Percentiles rank a stretch among this genome's conserved stretches.
phyloP scores from a whole-genome alignment of 805 yeast species.

The Wickerhamiella sorbophila region DNA sequence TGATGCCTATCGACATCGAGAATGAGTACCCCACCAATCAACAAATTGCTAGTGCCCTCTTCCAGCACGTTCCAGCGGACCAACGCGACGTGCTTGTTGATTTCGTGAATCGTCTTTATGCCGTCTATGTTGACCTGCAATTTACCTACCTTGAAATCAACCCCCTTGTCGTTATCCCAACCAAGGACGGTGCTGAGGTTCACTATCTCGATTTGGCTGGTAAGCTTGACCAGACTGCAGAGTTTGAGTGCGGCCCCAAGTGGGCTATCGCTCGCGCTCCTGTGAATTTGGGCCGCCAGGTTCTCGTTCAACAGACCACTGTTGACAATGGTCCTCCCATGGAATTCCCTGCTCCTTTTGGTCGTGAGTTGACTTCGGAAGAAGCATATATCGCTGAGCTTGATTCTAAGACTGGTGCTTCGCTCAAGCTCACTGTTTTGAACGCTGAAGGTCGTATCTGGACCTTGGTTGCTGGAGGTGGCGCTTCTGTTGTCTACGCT shows the following conservation, averaged over 20 bases:
- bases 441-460: conserved; percentile 33
- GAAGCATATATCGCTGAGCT: conserved; percentile 36
- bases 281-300: conserved; percentile 26
- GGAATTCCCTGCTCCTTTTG: conserved; percentile 37
- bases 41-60: conserved; percentile 23
- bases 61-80: conserved; percentile 27
- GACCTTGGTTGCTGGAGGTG: conserved; percentile 37
- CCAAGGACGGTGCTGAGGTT: conserved; percentile 27
- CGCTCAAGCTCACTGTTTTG: conserved; percentile 31
- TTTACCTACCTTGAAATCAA: conserved; percentile 35
- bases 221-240: conserved; percentile 35
- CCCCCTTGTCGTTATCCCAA: conserved; percentile 33
- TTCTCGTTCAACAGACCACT: conserved; percentile 18
- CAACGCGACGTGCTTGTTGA: conserved; percentile 31
- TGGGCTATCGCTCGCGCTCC: conserved; percentile 36
- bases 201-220: conserved; percentile 36
- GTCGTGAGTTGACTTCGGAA: conserved; percentile 32
- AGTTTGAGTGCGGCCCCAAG: conserved; percentile 35
- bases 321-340: conserved; percentile 35
- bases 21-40: conserved; percentile 29
- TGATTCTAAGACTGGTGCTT: conserved; percentile 36
- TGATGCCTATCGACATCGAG: conserved; percentile 31
- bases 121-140: conserved; percentile 34
- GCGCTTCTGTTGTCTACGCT: conserved; percentile 35
- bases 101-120: conserved; percentile 33